Evolutionary conservation across 2,329 filamentous ascomycete species (phyloP), one percentile per base, ranked within the genome.

Genomic region (Cladophialophora yegresii): DNA sequence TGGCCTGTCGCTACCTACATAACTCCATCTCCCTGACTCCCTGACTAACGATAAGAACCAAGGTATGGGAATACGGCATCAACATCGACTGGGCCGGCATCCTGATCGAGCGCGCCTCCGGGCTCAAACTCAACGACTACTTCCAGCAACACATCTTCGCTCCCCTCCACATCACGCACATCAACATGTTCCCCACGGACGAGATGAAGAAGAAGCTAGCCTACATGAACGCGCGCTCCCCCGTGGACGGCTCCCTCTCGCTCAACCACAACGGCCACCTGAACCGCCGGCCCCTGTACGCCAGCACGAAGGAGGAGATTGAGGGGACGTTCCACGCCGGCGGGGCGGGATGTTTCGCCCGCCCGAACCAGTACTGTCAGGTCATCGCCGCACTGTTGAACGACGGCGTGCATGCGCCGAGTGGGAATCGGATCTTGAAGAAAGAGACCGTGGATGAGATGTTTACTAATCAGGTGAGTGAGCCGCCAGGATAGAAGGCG

Each of bases 321-420:
- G 76, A 81, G 5, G 78, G 84, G 47, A 73, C 82, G 16, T 83
- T 87, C 75, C 81, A 87, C 72, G 82, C 81, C 58, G 88, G 85
- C 10, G 88, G 88, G 1, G 86, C 82, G 3, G 88, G 87, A 1
- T 78, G 84, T 62, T 90, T 85, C 72, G 84, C 84, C 0, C 79
- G 79, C 64, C 85, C 86, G 0, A 78, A 78, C 4, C 86, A 90
- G 58, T 90, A 88, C 68, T 78, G 79, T 63, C 82, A 85, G 84
- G 75, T 71, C 23, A 79, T 91, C 2, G 81, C 85, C 0, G 80
- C 82, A 0, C 76, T 91, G 1, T 76, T 90, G 28, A 91, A 91
- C 72, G 77, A 87, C 65, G 88, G 89, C 53, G 83, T 77, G 0
- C 86, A 82, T 36, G 84, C 88, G 0, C 78, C 70, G 0, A 89